Evolutionary conservation across 73 alveolate genomes (phyloP).

Genomic region (Symbiodinium pilosum): DNA sequence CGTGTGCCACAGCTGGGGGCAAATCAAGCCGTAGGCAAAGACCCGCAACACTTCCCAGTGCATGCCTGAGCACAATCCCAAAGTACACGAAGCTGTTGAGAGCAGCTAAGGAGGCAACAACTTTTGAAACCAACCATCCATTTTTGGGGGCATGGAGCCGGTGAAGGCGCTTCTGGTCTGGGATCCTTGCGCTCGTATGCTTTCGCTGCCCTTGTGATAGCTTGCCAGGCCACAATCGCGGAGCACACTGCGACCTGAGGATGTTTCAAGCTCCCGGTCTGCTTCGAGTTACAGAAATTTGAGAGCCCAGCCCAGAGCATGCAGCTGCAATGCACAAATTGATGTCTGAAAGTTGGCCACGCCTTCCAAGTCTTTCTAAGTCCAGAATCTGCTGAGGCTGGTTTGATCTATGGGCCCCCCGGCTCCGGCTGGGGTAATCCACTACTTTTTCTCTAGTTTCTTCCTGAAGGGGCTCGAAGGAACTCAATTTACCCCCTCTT

Average conservation of each 20-base stretch:
- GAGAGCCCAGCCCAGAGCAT: conserved; percentile 45
- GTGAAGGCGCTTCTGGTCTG: neutral
- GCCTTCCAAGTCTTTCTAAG: conserved; percentile 19
- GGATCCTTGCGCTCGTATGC: conserved; percentile 67
- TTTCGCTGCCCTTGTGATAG: conserved; percentile 31
- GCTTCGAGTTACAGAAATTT: neutral
- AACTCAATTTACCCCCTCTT: no score
- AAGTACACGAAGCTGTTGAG: no score
- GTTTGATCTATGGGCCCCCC: no score
- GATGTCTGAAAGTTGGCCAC: conserved; percentile 76
- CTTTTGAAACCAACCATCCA: neutral
- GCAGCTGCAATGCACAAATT: conserved; percentile 55
- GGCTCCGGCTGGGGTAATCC: no score
- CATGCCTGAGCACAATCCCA: conserved; percentile 19
- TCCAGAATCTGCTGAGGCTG: no score
- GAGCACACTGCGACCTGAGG: conserved; percentile 82
- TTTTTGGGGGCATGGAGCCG: neutral
- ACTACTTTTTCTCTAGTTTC: no score
- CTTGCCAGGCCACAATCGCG: conserved; percentile 91
- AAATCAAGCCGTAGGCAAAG: conserved; percentile 60
- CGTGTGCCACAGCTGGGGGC: conserved; percentile 3
- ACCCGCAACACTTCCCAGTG: conserved; percentile 71
- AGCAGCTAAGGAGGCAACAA: no score
- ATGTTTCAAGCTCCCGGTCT: neutral
- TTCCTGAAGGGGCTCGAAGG: no score